Evolutionary conservation across 2,329 filamentous ascomycete species (phyloP), one percentile per base, ranked within the genome.

Genomic region (Fonsecaea monophora): DNA sequence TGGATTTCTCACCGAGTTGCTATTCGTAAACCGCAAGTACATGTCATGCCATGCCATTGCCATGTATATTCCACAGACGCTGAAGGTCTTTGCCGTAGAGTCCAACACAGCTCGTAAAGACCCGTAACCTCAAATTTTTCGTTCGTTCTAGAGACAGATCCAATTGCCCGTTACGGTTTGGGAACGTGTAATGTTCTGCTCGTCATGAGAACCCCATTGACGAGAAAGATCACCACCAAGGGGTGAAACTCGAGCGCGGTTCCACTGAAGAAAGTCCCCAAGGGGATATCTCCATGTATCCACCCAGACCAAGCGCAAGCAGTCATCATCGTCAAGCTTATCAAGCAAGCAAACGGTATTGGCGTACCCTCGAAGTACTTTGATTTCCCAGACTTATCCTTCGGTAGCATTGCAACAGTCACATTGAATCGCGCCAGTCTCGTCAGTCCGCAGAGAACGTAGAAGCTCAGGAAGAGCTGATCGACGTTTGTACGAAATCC

Each of bases 401-500:
- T 97, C 69, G 95, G 95, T 12, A 99, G 87, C 73, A 90, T 89
- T 40, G 89, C 86, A 42, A 95, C 94, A 10, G 95, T 98, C 60
- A 99, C 95, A 79, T 99, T 99, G 88, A 99, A 99, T 71, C 95
- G 91, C 54, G 95, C 95, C 10, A 99, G 88, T 58, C 95, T 90
- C 2, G 94, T 96, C 55, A 99, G 88, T 65, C 95, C 95, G 80
- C 69, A 71, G 60, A 99, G 90, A 53, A 98, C 93, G 80, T 98
- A 99, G 80, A 94, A 92, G 65, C 90, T 85, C 54, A 99, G 83
- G 66, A 83, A 84, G 62, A 96, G 74, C 75, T 96, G 94, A 81
- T 99, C 95, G 75, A 92, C 78, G 2, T 88, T 82, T 10, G 94
- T 96, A 76, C 93, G 93, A 69, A 97, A 82, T 74, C 95, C 95